Evolutionary conservation across 2,329 filamentous ascomycete species (phyloP).

Genomic region (Botrytis sinoallii): DNA sequence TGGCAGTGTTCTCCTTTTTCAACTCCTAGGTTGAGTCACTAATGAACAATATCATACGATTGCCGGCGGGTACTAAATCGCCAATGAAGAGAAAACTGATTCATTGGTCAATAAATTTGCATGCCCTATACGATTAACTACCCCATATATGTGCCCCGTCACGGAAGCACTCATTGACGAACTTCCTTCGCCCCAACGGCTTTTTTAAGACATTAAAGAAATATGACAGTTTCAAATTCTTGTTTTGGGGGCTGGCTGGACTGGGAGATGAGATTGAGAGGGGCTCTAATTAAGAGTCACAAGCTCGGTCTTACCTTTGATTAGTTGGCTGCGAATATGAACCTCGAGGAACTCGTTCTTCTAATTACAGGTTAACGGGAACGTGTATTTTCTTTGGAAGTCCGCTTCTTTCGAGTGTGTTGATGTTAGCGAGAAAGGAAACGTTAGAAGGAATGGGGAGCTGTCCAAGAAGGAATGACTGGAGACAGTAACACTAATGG

Average conservation of each 20-base stretch:
- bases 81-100: neutral
- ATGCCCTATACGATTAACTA: no score
- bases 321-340: neutral
- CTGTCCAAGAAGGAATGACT: neutral
- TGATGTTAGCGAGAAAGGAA: neutral
- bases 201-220: no score
- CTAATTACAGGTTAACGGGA: neutral
- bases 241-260: no score
- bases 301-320: neutral
- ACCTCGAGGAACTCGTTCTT: neutral
- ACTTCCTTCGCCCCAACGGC: neutral
- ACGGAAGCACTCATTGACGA: neutral
- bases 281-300: no score
- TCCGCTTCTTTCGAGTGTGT: neutral
- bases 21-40: neutral
- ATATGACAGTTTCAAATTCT: no score
- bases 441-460: neutral
- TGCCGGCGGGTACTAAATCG: neutral
- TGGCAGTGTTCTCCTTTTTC: neutral
- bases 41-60: neutral
- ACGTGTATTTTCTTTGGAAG: neutral
- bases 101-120: no score
- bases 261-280: no score
- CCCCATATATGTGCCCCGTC: neutral
- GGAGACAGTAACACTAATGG: neutral